Evolutionary conservation across 2,329 filamentous ascomycete species (phyloP).

Genomic region (Fusarium foetens): DNA sequence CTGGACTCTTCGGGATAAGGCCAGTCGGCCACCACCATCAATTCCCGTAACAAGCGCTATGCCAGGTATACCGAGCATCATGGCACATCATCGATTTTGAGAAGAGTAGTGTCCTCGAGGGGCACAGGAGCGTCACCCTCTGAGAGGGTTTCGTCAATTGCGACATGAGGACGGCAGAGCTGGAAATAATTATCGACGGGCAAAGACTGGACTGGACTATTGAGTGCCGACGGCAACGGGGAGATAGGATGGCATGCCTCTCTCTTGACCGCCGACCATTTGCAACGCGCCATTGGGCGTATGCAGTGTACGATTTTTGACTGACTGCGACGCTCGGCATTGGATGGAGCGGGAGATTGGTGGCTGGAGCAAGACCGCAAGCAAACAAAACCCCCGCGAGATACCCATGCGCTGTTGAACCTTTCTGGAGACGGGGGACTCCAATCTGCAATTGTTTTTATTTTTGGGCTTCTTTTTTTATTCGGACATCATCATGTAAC

Average conservation of each 20-base stretch:
- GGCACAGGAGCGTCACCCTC: constrained; percentile 17
- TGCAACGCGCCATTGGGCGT: constrained; percentile 41
- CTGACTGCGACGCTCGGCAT: constrained; percentile 39
- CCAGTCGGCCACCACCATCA: constrained; percentile 41
- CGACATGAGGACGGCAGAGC: constrained; percentile 21
- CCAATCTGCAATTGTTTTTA: constrained; percentile 41
- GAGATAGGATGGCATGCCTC: constrained; percentile 25
- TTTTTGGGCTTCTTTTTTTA: constrained; percentile 35
- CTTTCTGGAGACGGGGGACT: constrained; percentile 46
- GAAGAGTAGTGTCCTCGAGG: constrained; percentile 23
- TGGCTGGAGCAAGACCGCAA: constrained; percentile 42
- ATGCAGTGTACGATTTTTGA: constrained; percentile 44
- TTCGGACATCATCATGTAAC: constrained; percentile 25
- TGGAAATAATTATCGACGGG: constrained; percentile 35
- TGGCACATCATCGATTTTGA: constrained; percentile 42
- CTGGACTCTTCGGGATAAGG: constrained; percentile 52
- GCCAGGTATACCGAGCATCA: constrained; percentile 41
- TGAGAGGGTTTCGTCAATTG: constrained; percentile 13
- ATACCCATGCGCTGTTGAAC: constrained; percentile 45
- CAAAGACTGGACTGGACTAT: constrained; percentile 16
- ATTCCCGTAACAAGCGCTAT: constrained; percentile 46
- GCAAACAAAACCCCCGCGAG: constrained; percentile 45
- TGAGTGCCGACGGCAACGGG: constrained; percentile 25
- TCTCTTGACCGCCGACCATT: constrained; percentile 33
- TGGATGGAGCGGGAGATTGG: constrained; percentile 44